These are phyloP conservation scores for Fusarium torreyae DNA, from an alignment of 2,329 filamentous ascomycete species.

Conservation along the genomic window DNA sequence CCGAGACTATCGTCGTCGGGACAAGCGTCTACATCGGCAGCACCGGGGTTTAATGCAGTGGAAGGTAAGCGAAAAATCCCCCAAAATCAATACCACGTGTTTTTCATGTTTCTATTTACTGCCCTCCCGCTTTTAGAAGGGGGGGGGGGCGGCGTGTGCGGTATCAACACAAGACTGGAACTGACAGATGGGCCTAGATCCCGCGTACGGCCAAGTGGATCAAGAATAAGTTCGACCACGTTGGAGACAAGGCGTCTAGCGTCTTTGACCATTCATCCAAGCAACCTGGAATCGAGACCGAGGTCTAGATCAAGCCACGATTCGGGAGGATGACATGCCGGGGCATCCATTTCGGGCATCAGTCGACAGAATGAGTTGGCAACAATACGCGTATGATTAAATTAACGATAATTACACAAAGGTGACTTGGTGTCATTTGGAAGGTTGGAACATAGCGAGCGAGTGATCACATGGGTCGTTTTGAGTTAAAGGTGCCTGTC, in stretches of 20 bases:
- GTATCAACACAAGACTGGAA: constrained; percentile 14
- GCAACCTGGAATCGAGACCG: constrained; percentile 75
- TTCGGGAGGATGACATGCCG: constrained; percentile 12
- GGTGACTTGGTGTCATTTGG: constrained; percentile 12
- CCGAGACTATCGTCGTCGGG: constrained; percentile 72
- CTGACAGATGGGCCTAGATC: constrained; percentile 49
- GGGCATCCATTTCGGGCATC: neutral
- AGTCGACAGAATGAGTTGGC: constrained; percentile 2
- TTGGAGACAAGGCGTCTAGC: constrained; percentile 71
- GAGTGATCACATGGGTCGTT: constrained; percentile 8
- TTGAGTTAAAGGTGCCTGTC: neutral
- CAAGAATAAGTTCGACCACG: constrained; percentile 68
- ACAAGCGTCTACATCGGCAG: constrained; percentile 73
- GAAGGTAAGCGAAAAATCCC: constrained; percentile 57
- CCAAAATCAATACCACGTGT: constrained; percentile 14
- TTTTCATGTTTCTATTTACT: constrained; percentile 20
- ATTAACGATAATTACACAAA: constrained; percentile 4
- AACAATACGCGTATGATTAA: neutral
- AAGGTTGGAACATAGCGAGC: constrained; percentile 28
- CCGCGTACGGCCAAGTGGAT: constrained; percentile 66
- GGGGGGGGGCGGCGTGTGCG: constrained; percentile 17
- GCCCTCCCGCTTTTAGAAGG: constrained; percentile 8
- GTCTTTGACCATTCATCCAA: constrained; percentile 73
- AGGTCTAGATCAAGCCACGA: constrained; percentile 66
- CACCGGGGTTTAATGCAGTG: constrained; percentile 83